phyloP scores from a whole-genome alignment of 306 rosid species.

The Urtica urens region DNA sequence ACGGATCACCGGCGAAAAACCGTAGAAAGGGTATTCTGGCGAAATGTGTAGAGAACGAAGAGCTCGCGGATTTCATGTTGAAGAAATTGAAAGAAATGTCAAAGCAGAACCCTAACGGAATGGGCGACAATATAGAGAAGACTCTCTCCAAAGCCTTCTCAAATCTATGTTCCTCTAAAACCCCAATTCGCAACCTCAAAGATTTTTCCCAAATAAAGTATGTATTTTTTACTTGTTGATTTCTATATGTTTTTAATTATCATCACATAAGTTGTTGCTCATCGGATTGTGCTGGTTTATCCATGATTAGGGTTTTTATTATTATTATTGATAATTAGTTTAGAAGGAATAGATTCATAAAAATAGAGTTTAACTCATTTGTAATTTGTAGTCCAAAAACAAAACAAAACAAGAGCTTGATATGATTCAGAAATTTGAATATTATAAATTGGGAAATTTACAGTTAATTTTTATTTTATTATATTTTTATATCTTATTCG shows the following conservation, averaged over 20 bases:
- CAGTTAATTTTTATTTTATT: neutral
- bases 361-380: too few relatives aligned
- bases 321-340: neutral
- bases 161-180: conserved; percentile 56
- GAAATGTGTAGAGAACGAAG: conserved; percentile 51
- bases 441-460: too few relatives aligned
- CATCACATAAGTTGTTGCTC: too few relatives aligned
- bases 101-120: conserved; percentile 43
- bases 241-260: too few relatives aligned
- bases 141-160: conserved; percentile 67
- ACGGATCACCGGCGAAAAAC: neutral
- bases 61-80: conserved; percentile 43
- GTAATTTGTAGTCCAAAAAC: too few relatives aligned
- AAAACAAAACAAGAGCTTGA: too few relatives aligned
- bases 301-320: neutral
- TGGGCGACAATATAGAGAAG: conserved; percentile 54
- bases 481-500: neutral
- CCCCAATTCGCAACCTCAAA: conserved; percentile 47
- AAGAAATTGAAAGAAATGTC: conserved; percentile 66
- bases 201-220: conserved; percentile 76
- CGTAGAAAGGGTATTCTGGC: conserved; percentile 39
- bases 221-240: conserved; percentile 3
- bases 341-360: too few relatives aligned
- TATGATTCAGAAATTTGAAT: too few relatives aligned
- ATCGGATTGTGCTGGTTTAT: too few relatives aligned